Evolutionary conservation across 2,329 filamentous ascomycete species (phyloP).

Genomic region (Alternaria brassicae): DNA sequence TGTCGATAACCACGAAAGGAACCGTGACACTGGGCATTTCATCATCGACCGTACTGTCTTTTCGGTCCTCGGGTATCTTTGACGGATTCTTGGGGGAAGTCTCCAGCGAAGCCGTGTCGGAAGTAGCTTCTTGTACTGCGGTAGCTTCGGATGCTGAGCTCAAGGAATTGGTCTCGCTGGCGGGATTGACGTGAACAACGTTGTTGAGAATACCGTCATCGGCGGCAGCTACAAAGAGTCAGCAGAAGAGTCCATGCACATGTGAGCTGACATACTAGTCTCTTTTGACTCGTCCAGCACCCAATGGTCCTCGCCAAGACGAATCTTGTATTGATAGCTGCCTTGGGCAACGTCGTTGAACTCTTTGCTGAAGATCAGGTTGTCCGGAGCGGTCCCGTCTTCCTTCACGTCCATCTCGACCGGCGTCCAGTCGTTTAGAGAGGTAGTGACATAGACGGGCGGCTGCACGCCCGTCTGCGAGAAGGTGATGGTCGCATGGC

Average conservation of each 20-base stretch:
- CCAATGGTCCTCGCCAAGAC: constrained; percentile 70
- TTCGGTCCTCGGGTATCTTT: constrained; percentile 22
- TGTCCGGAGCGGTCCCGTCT: constrained; percentile 58
- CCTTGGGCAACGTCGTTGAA: constrained; percentile 64
- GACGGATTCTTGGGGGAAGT: not conserved
- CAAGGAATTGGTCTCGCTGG: not conserved
- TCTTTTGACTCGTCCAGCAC: constrained; percentile 68
- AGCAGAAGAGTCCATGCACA: constrained; percentile 15
- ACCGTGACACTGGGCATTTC: not conserved
- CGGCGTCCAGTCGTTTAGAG: constrained; percentile 72
- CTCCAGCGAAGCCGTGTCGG: not conserved
- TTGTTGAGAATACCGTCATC: constrained; percentile 63
- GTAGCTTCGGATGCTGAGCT: constrained; percentile 4
- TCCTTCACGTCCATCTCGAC: constrained; percentile 66
- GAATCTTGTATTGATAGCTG: constrained; percentile 77
- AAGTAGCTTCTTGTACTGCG: not conserved
- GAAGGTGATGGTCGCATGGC: constrained; percentile 65
- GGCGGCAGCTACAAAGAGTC: constrained; percentile 55
- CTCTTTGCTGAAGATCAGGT: constrained; percentile 65
- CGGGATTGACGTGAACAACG: constrained; percentile 50
- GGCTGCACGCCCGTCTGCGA: constrained; percentile 65
- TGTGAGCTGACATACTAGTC: constrained; percentile 60
- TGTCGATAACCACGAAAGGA: not conserved
- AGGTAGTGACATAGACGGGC: constrained; percentile 74
- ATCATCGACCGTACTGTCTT: constrained; percentile 23